phyloP scores from a whole-genome alignment of 139 green algal species.

The Haematococcus lacustris region DNA sequence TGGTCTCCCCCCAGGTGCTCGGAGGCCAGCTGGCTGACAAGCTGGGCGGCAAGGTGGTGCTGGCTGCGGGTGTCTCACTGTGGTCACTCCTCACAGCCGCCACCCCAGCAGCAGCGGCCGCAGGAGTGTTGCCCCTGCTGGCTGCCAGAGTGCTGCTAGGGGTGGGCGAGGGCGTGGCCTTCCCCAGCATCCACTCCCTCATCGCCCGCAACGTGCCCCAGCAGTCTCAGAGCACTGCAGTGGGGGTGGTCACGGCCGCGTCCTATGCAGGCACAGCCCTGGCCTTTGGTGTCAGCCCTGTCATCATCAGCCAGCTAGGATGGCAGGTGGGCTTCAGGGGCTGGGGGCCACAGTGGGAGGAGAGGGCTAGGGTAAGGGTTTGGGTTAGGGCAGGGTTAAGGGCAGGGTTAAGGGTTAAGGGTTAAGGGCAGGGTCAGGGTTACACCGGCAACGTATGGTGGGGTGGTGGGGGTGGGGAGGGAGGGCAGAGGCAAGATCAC shows the following conservation, averaged over 20 bases:
- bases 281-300: constrained; percentile 55
- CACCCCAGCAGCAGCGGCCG: constrained; percentile 44
- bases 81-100: constrained; percentile 63
- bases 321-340: no score
- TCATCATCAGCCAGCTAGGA: constrained; percentile 48
- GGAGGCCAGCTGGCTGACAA: constrained; percentile 33
- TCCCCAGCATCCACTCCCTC: constrained; percentile 69
- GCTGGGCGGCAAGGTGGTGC: constrained; percentile 59
- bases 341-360: no score
- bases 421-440: not conserved
- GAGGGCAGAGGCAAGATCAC: not conserved
- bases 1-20: constrained; percentile 22
- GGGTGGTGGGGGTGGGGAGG: no score
- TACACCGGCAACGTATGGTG: not conserved
- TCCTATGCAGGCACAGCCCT: constrained; percentile 63
- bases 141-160: constrained; percentile 56
- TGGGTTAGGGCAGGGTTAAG: not conserved
- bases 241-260: constrained; percentile 61
- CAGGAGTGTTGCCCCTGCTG: constrained; percentile 43
- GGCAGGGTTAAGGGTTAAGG: not conserved
- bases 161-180: constrained; percentile 69
- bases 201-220: constrained; percentile 31
- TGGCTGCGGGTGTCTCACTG: constrained; percentile 34
- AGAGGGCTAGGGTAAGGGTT: no score
- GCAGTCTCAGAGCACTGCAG: constrained; percentile 47